Evolutionary conservation across 768 basidiomycete species (phyloP).

Genomic region (Leucosporidium creatinivorum): DNA sequence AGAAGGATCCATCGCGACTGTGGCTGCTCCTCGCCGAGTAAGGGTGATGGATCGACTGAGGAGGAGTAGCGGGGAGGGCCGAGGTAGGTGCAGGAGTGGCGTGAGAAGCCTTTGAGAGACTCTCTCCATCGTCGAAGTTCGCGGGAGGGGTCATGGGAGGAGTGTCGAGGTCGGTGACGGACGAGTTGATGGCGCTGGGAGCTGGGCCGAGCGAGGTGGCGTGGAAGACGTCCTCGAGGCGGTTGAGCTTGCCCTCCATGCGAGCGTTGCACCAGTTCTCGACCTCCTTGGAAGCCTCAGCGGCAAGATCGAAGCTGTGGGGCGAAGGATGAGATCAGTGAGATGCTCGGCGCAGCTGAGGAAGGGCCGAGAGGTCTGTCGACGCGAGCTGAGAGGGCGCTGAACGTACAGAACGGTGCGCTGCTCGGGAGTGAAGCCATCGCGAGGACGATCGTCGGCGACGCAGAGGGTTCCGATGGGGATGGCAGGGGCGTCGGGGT

Average conservation of each 20-base stretch:
- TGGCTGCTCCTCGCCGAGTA: background rate
- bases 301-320: constrained; percentile 22
- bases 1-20: background rate
- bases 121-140: background rate
- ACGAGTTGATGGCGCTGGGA: background rate
- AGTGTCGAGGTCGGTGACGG: background rate
- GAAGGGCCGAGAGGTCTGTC: no score
- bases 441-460: constrained; percentile 32
- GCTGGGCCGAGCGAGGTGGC: background rate
- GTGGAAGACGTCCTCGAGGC: constrained; percentile 16
- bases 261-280: constrained; percentile 30
- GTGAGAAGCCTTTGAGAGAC: constrained; percentile 2
- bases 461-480: constrained; percentile 36
- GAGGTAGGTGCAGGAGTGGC: background rate
- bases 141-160: background rate
- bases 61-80: constrained; percentile 13
- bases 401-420: constrained; percentile 25
- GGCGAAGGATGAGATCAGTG: background rate
- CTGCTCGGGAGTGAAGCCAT: constrained; percentile 29
- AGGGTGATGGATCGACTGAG: constrained; percentile 3
- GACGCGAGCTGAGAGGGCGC: background rate
- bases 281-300: constrained; percentile 33
- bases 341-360: background rate
- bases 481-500: constrained; percentile 19
- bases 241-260: constrained; percentile 36